These are phyloP conservation scores for Coniella vitis DNA, from an alignment of 2,329 filamentous ascomycete genomes.

Conservation along the genomic window DNA sequence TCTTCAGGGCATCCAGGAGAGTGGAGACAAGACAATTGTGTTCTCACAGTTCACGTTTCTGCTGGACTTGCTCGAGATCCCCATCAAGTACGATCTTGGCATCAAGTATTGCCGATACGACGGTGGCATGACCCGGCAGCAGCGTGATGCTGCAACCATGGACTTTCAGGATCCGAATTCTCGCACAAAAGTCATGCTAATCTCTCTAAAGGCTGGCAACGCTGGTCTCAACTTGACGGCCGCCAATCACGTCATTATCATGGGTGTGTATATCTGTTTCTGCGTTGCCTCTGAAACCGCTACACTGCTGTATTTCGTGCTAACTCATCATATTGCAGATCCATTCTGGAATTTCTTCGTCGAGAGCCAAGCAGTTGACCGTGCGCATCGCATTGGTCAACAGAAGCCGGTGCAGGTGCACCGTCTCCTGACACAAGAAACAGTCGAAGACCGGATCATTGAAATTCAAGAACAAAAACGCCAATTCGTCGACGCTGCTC, in stretches of 20 bases:
- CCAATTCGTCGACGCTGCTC: slow-evolving; percentile 66
- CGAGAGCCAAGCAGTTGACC: slow-evolving; percentile 86
- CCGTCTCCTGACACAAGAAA: slow-evolving; percentile 66
- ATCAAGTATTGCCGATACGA: slow-evolving; percentile 65
- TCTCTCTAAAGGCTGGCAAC: slow-evolving; percentile 75
- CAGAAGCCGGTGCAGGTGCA: slow-evolving; percentile 68
- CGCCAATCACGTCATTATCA: slow-evolving; percentile 79
- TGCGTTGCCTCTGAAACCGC: no score
- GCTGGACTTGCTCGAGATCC: slow-evolving; percentile 70
- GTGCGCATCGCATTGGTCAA: slow-evolving; percentile 84
- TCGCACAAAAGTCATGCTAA: slow-evolving; percentile 61
- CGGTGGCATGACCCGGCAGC: slow-evolving; percentile 61
- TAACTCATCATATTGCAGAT: slow-evolving; percentile 37
- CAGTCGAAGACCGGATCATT: slow-evolving; percentile 83
- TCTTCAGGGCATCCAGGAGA: slow-evolving; percentile 39
- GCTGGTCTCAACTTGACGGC: slow-evolving; percentile 79
- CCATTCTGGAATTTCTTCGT: slow-evolving; percentile 94
- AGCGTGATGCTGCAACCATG: slow-evolving; percentile 60
- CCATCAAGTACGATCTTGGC: slow-evolving; percentile 47
- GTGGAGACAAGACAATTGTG: slow-evolving; percentile 69
- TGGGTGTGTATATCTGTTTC: slow-evolving; percentile 29
- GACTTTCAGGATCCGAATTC: slow-evolving; percentile 53
- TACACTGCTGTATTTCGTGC: not conserved
- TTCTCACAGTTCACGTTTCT: slow-evolving; percentile 79
- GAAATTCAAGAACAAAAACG: slow-evolving; percentile 73